phyloP scores from a whole-genome alignment of 345 rosid species.

The Eucalyptus caleyi region DNA sequence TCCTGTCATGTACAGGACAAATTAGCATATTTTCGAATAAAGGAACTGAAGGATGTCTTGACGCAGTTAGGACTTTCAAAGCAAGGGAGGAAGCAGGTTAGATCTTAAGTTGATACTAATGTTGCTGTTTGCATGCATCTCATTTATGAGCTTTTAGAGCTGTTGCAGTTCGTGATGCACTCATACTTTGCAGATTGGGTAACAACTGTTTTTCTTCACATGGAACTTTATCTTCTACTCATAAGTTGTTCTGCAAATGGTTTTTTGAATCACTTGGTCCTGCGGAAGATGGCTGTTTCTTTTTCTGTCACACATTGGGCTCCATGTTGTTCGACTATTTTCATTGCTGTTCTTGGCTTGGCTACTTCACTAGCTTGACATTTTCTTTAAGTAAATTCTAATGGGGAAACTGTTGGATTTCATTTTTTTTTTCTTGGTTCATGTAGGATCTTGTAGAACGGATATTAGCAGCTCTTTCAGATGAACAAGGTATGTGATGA shows the following conservation, averaged over 20 bases:
- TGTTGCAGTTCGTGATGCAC: background rate
- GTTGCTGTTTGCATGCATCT: background rate
- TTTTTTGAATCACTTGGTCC: background rate
- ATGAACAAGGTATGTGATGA: slow-evolving; percentile 50
- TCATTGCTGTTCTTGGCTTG: background rate
- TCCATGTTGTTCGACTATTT: background rate
- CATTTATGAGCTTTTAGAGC: background rate
- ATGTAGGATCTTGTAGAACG: slow-evolving; percentile 83
- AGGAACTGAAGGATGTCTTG: slow-evolving; percentile 96
- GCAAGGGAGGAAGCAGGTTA: slow-evolving; percentile 97
- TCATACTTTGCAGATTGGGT: background rate
- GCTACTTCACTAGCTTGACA: background rate
- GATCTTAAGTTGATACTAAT: background rate
- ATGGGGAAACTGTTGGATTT: background rate
- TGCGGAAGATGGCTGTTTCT: background rate
- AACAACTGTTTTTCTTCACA: background rate
- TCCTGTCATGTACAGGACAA: slow-evolving; percentile 41
- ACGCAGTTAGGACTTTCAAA: slow-evolving; percentile 81
- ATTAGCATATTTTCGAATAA: slow-evolving; percentile 73
- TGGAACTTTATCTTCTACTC: background rate
- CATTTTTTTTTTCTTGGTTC: background rate
- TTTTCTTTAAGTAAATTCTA: background rate
- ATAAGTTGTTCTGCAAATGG: background rate
- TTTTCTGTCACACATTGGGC: background rate
- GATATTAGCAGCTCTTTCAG: slow-evolving; percentile 52